Percentiles rank a stretch among this genome's conserved stretches.
phyloP scores from a whole-genome alignment of 1,139 yeast species.

The Ogataea hybrid region DNA sequence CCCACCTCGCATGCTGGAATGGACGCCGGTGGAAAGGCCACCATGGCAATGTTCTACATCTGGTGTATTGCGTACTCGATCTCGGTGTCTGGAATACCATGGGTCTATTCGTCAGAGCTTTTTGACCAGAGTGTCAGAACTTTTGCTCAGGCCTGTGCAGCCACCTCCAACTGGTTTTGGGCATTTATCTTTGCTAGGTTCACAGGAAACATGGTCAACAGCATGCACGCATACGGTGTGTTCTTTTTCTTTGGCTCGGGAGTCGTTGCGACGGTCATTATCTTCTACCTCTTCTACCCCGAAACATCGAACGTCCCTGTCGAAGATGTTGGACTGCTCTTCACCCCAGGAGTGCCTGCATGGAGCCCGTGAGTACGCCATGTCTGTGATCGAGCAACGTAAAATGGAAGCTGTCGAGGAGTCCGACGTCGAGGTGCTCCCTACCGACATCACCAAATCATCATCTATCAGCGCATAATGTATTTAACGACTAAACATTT shows the following conservation, averaged over 20 bases:
- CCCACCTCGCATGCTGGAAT: no score
- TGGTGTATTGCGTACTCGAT: no score
- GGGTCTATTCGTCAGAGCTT: no score
- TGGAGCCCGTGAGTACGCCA: slow-evolving; percentile 11
- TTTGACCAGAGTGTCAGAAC: no score
- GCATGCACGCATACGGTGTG: slow-evolving; percentile 12
- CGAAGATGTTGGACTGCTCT: slow-evolving; percentile 13
- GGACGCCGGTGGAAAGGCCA: no score
- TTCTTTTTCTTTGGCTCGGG: slow-evolving; percentile 12
- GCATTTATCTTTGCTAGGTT: neutral
- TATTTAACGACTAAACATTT: neutral
- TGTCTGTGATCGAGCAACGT: neutral
- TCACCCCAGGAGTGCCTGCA: slow-evolving; percentile 13
- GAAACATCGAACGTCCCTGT: slow-evolving; percentile 13
- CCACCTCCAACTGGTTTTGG: no score
- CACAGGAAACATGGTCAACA: slow-evolving; percentile 11
- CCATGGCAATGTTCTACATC: no score
- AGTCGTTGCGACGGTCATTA: slow-evolving; percentile 4
- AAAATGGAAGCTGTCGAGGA: neutral
- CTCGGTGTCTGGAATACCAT: no score
- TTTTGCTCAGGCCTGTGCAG: no score
- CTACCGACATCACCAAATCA: slow-evolving; percentile 4
- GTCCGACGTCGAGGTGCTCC: slow-evolving; percentile 1
- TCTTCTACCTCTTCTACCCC: slow-evolving; percentile 11
- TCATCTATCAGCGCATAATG: neutral